Conservation (phyloP, 1,284 basidiomycete genomes). For the Malassezia equina region DNA sequence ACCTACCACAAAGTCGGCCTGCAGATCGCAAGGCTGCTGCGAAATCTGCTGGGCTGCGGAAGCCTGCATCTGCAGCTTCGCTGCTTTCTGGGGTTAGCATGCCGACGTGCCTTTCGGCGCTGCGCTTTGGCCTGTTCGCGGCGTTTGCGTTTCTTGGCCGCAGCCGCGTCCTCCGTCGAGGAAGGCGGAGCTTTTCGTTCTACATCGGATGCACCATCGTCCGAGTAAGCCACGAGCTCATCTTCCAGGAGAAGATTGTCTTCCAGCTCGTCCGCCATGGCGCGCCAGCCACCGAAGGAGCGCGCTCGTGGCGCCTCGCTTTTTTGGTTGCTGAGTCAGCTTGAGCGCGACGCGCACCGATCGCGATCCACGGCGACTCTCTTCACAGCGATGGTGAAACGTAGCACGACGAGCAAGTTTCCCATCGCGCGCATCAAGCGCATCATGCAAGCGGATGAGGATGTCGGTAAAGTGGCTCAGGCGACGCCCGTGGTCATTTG, state of each 20-base stretch:
- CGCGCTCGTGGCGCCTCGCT: background rate
- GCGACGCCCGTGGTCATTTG: slow-evolving; percentile 95
- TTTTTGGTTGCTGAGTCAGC: slow-evolving; percentile 1
- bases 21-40: slow-evolving; percentile 26
- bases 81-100: slow-evolving; percentile 1
- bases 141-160: slow-evolving; percentile 25
- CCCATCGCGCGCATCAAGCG: slow-evolving; percentile 81
- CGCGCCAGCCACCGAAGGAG: background rate
- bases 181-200: background rate
- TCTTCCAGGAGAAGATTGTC: slow-evolving; percentile 35
- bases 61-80: background rate
- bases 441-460: slow-evolving; percentile 99
- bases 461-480: slow-evolving; percentile 95
- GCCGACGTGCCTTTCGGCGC: slow-evolving; percentile 3
- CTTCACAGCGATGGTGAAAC: slow-evolving; percentile 31
- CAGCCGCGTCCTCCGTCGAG: slow-evolving; percentile 20
- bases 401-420: slow-evolving; percentile 38
- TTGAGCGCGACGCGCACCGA: background rate
- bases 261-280: slow-evolving; percentile 35
- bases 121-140: slow-evolving; percentile 7
- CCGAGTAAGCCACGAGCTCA: slow-evolving; percentile 14
- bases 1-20: slow-evolving; percentile 35
- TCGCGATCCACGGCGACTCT: background rate
- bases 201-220: slow-evolving; percentile 3
- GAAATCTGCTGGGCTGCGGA: background rate